Evolutionary conservation across 306 rosid genomes (phyloP), one percentile per base, ranked within the genome.

Genomic region (Fragaria nilgerrensis): DNA sequence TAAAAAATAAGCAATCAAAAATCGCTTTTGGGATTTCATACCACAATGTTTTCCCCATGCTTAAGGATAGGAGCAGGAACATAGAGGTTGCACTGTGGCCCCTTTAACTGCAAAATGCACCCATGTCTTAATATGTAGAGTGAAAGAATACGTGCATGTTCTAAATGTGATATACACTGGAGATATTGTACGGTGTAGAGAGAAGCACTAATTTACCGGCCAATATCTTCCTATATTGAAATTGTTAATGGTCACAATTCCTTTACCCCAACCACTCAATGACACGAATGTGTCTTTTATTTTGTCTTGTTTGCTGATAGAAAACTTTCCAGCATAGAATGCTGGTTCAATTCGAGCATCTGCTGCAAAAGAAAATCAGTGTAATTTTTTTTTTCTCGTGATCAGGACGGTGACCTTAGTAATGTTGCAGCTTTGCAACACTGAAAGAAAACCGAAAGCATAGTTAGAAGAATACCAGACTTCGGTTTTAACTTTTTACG

Each of bases 1-100:
- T 76, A 25, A 4, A 41, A 53, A 34, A 36, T 41, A 61, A 68
- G 32, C 17, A 5, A 29, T 52, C 22, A 70, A 39, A 37, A 37
- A 75, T 50, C 73, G 70, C 27, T 41, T 71, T 55, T 58, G 34
- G 39, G 34, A 74, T 55, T 66, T 68, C 91, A 58, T 92, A 95
- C 97, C 97, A 95, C 78, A 72, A 62, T 9, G 80, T 95, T 92
- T 73, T 87, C 80, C 77, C 93, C 97, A 34, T 76, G 87, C 77
- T 75, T 77, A 76, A 95, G 97, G 81, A 90, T 19, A 44, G 96
- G 97, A 67, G 97, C 97, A 74, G 98, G 98, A 77, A 90, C 84
- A 58, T 95, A 95, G 61, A 95, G 93, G 82, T 77, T 92, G 92
- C 98, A 95, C 69, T 95, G 97, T 37, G 98, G 97, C 76, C 98